Percentiles rank a stretch among this genome's conserved stretches.
These are phyloP conservation scores for Epicoccum nigrum DNA, from an alignment of 2,329 filamentous ascomycete species.

Conservation along the genomic window DNA sequence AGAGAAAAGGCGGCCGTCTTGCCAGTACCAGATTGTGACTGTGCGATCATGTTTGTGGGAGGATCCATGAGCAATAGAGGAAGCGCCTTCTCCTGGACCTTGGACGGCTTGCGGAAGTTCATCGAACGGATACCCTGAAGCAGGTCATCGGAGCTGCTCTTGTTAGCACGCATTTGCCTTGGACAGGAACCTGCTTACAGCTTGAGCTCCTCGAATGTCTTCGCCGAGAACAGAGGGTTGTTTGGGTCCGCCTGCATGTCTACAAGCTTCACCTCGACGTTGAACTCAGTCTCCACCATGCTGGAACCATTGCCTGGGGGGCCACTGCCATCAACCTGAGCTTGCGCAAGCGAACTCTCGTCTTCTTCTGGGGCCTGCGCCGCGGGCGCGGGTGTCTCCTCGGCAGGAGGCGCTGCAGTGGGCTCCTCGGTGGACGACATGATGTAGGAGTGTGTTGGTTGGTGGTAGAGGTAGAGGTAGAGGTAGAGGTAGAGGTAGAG, in stretches of 20 bases:
- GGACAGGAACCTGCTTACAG: constrained; percentile 61
- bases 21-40: constrained; percentile 98
- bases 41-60: constrained; percentile 92
- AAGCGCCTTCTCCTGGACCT: constrained; percentile 94
- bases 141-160: constrained; percentile 51
- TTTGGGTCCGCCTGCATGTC: constrained; percentile 86
- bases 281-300: constrained; percentile 75
- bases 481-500: constrained; percentile 16
- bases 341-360: constrained; percentile 23
- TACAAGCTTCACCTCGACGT: constrained; percentile 90
- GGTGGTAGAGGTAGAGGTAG: no score
- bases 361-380: constrained; percentile 8
- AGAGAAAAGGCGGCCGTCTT: constrained; percentile 97
- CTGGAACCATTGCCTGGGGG: constrained; percentile 48
- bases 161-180: constrained; percentile 15
- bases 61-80: constrained; percentile 86
- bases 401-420: constrained; percentile 12
- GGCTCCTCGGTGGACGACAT: constrained; percentile 27
- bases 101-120: constrained; percentile 93
- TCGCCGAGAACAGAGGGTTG: constrained; percentile 85
- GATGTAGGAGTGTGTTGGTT: background rate
- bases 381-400: constrained; percentile 4
- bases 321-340: constrained; percentile 56
- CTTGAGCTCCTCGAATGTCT: constrained; percentile 82
- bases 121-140: constrained; percentile 73